Evolutionary conservation across 495 filamentous ascomycete species (phyloP), one percentile per base, ranked within the genome.

Genomic region (Penicillium riverlandense): DNA sequence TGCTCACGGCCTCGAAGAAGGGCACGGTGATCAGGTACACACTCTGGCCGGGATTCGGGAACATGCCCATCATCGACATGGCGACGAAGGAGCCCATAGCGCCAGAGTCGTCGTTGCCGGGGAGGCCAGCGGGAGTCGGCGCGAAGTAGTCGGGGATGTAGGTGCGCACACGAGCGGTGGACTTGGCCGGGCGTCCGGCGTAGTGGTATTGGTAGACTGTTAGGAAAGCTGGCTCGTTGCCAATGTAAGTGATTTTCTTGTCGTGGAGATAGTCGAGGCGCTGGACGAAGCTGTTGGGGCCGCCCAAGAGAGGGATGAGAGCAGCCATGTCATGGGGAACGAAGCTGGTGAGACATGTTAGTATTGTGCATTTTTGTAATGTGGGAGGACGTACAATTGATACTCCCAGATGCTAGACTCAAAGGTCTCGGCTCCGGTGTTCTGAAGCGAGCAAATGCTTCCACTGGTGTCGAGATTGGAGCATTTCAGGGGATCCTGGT

Each of bases 171-270:
- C 69, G 63, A 9, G 58, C 46, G 8, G 70, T 70, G 13, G 67
- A 71, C 22, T 79, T 75, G 37, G 77, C 76, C 39, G 85, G 85
- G 12, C 77, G 73, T 30, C 78, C 77, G 29, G 77, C 81, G 58
- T 79, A 90, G 66, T 88, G 82, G 65, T 83, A 88, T 37, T 88
- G 77, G 53, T 82, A 89, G 11, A 84, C 80, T 0, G 79, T 79
- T 0, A 76, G 71, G 61, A 90, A 87, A 38, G 72, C 66, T 9
- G 84, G 85, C 58, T 88, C 82, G 61, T 88, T 88, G 22, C 79
- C 81, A 0, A 83, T 79, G 58, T 87, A 81, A 14, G 68, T 70
- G 50, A 68, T 75, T 57, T 44, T 71, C 48, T 45, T 63, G 64
- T 53, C 75, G 67, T 70, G 71, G 54, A 69, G 81, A 79, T 58